Conservation (phyloP, 2,329 filamentous ascomycete genomes). For the Coccinonectria pachysandricola region DNA sequence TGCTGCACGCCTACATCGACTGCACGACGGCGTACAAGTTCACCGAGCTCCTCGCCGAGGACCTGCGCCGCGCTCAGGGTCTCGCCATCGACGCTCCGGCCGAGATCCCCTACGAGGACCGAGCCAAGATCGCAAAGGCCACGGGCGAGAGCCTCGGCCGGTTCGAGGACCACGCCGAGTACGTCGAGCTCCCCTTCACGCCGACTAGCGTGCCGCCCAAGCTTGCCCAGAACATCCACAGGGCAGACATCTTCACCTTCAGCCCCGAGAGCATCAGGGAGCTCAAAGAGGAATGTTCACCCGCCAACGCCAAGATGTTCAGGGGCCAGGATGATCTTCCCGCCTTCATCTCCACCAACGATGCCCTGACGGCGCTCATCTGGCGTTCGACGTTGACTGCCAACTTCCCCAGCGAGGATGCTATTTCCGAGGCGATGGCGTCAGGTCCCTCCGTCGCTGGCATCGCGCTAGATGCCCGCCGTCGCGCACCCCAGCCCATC, state of each 20-base stretch:
- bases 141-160: slow-evolving; percentile 2
- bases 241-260: slow-evolving; percentile 5
- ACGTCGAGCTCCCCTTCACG: slow-evolving; percentile 6
- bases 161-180: slow-evolving; percentile 3
- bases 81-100: slow-evolving; percentile 4
- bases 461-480: slow-evolving; percentile 6
- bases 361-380: slow-evolving; percentile 6
- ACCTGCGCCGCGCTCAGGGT: slow-evolving; percentile 4
- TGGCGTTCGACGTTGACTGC: slow-evolving; percentile 7
- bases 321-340: slow-evolving; percentile 4
- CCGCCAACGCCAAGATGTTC: slow-evolving; percentile 5
- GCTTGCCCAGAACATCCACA: slow-evolving; percentile 3
- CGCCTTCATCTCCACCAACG: slow-evolving; percentile 5
- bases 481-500: slow-evolving; percentile 3
- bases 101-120: slow-evolving; percentile 5
- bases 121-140: slow-evolving; percentile 3
- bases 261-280: slow-evolving; percentile 4
- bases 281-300: slow-evolving; percentile 5
- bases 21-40: background rate
- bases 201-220: slow-evolving; percentile 5
- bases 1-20: background rate
- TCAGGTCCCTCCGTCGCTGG: slow-evolving; percentile 2
- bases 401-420: slow-evolving; percentile 3
- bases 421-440: background rate
- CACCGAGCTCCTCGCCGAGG: slow-evolving; percentile 1